Conservation (phyloP, 495 filamentous ascomycete species). For the Penicillium crystallinum region DNA sequence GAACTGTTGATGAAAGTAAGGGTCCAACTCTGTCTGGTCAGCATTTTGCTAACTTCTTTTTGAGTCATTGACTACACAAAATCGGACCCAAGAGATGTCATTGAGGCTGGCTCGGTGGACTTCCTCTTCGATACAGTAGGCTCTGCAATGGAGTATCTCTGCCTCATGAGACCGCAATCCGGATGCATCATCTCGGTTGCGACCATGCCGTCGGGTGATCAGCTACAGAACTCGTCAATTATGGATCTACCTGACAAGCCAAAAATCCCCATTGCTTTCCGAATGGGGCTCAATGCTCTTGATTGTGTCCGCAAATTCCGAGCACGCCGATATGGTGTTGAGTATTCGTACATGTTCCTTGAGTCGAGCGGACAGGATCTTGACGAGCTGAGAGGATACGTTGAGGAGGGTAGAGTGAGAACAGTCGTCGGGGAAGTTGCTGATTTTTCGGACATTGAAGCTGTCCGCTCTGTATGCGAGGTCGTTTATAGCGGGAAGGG, state of each 20-base stretch:
- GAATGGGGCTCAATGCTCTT: slow-evolving; percentile 27
- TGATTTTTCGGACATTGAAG: slow-evolving; percentile 41
- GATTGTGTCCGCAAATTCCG: slow-evolving; percentile 28
- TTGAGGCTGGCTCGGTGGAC: slow-evolving; percentile 44
- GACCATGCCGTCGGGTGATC: slow-evolving; percentile 29
- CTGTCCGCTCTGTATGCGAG: slow-evolving; percentile 39
- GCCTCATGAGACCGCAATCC: slow-evolving; percentile 33
- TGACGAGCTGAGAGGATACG: slow-evolving; percentile 33
- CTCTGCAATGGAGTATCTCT: slow-evolving; percentile 23
- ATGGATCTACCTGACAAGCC: slow-evolving; percentile 28
- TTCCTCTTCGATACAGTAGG: slow-evolving; percentile 49
- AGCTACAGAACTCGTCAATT: slow-evolving; percentile 11
- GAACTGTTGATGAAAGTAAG: slow-evolving; percentile 26
- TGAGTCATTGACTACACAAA: slow-evolving; percentile 48
- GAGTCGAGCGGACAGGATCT: slow-evolving; percentile 34
- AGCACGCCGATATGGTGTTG: slow-evolving; percentile 32
- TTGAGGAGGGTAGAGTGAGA: slow-evolving; percentile 44
- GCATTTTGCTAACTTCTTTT: slow-evolving; percentile 12
- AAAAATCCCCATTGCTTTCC: slow-evolving; percentile 27
- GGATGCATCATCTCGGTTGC: slow-evolving; percentile 39
- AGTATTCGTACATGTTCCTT: slow-evolving; percentile 38
- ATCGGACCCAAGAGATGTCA: slow-evolving; percentile 30
- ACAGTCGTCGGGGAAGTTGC: slow-evolving; percentile 39
- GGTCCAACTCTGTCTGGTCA: slow-evolving; percentile 15
- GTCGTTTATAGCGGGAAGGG: slow-evolving; percentile 47